Evolutionary conservation across 768 basidiomycete genomes (phyloP), one percentile per base, ranked within the genome.

Genomic region (Psilocybe sp.): DNA sequence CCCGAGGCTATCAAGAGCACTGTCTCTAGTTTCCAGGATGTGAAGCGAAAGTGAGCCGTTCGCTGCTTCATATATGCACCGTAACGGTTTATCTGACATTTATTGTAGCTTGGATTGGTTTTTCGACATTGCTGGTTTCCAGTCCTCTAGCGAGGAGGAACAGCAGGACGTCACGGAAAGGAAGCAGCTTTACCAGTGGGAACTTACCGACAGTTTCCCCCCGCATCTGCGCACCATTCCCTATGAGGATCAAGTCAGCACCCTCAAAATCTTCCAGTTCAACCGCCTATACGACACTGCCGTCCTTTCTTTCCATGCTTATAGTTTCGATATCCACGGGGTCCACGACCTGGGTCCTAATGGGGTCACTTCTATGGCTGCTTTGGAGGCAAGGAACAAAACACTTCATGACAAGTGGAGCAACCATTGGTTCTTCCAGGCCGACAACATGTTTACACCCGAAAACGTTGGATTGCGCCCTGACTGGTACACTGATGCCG

Each of bases 401-500:
- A 38, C 37, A 16, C 49, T 55, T 28, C 54, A 58, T 43, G 31
- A 18, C 15, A 37, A 53, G 28, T 28, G 23, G 23, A 36, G 49
- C 11, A 36, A 42, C 14, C 51, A 49, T 20, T 37, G 44, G 16
- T 36, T 42, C 34, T 47, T 23, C 34, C 33, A 23, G 9, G 37
- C 23, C 10, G 34, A 39, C 33, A 55, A 63, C 47, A 61, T 64
- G 59, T 64, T 59, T 45, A 57, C 41, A 28, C 44, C 44, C 42
- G 51, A 49, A n/a, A 68, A 66, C 46, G 56, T 68, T n/a, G 66
- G 66, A 4, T 55, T 54, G 40, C 60, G 64, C 28, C 28, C 48
- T 14, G 66, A 68, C 47, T 68, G 66, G 66, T 66, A 61, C 40
- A 62, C 62, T 14, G 66, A 68, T 41, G 62, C 60, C 15, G 64